phyloP scores from a whole-genome alignment of 2,329 filamentous ascomycete genomes.

The Botryosphaeria dothidea region DNA sequence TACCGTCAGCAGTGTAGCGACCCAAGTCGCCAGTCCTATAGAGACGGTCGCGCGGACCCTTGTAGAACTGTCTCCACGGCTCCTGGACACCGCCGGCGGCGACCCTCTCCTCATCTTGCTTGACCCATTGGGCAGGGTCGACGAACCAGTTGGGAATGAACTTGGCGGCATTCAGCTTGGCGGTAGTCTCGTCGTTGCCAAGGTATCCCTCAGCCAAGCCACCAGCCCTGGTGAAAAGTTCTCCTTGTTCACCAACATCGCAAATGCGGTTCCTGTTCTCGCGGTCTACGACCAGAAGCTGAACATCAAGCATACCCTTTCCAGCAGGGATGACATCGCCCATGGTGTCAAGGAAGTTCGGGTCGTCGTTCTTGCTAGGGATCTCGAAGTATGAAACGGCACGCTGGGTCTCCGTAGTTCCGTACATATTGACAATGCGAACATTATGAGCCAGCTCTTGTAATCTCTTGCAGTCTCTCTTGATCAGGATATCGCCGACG shows the following conservation, averaged over 20 bases:
- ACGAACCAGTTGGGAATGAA: slow-evolving; percentile 88
- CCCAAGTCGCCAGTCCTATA: slow-evolving; percentile 90
- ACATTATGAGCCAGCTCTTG: slow-evolving; percentile 74
- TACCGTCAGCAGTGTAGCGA: slow-evolving; percentile 67
- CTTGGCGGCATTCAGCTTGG: slow-evolving; percentile 56
- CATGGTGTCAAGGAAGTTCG: slow-evolving; percentile 63
- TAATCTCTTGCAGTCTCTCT: slow-evolving; percentile 75
- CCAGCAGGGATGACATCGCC: slow-evolving; percentile 81
- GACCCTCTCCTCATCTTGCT: slow-evolving; percentile 60
- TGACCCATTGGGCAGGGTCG: slow-evolving; percentile 68
- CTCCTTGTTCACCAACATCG: slow-evolving; percentile 77
- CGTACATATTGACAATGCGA: slow-evolving; percentile 82
- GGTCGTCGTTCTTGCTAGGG: slow-evolving; percentile 64
- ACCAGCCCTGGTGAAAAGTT: slow-evolving; percentile 79
- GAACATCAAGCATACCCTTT: slow-evolving; percentile 83
- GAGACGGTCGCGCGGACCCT: slow-evolving; percentile 79
- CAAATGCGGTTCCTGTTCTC: slow-evolving; percentile 69
- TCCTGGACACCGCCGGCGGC: slow-evolving; percentile 55
- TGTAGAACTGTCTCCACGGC: slow-evolving; percentile 76
- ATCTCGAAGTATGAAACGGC: slow-evolving; percentile 83
- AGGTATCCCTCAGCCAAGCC: slow-evolving; percentile 84
- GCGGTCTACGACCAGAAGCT: slow-evolving; percentile 79
- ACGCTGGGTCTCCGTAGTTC: slow-evolving; percentile 81
- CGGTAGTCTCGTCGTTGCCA: slow-evolving; percentile 61
- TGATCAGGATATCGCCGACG: slow-evolving; percentile 88